These are phyloP conservation scores for Vitis vinifera DNA, from an alignment of 164 flowering plant species.

Conservation along the genomic window ASM3070453v1 NC_081806.1:18935501-18936000, in stretches of 20 bases:
- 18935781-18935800: too few species aligned
- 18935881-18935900: not conserved
- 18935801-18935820: too few species aligned
- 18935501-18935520: too few species aligned
- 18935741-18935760: slow-evolving; percentile 53
- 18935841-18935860: not conserved
- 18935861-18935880: not conserved
- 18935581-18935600: not conserved
- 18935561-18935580: not conserved
- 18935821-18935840: too few species aligned
- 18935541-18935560: too few species aligned
- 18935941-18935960: too few species aligned
- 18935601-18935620: not conserved
- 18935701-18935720: slow-evolving; percentile 90
- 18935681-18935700: slow-evolving; percentile 99
- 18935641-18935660: slow-evolving; percentile 73
- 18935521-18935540: too few species aligned
- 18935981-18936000: too few species aligned
- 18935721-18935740: slow-evolving; percentile 72
- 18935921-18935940: too few species aligned
- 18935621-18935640: not conserved
- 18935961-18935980: too few species aligned
- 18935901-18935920: too few species aligned
- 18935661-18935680: slow-evolving; percentile 96
- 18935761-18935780: not conserved